These are phyloP conservation scores for Saccharomycopsis oosterbeekiorum DNA, from an alignment of 805 yeast species.

Conservation along the genomic window DNA sequence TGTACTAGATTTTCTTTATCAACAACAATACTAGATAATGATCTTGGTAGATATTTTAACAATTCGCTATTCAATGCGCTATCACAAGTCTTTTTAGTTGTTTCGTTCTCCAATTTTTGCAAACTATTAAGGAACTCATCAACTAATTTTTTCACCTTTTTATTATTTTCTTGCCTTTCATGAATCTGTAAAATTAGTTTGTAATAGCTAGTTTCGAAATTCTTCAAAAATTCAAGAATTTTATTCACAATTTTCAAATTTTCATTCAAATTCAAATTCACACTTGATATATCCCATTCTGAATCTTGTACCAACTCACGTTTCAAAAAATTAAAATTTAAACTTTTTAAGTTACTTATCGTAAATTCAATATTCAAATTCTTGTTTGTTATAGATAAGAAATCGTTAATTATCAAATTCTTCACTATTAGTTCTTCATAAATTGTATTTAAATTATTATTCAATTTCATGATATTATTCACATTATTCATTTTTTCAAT, in stretches of 20 bases:
- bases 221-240: conserved; percentile 8
- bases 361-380: conserved; percentile 15
- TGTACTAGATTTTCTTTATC: not conserved
- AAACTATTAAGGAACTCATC: conserved; percentile 5
- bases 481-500: conserved; percentile 8
- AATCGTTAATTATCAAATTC: conserved; percentile 17
- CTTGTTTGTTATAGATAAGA: conserved; percentile 14
- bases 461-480: conserved; percentile 6
- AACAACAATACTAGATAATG: conserved; percentile 3
- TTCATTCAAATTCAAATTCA: conserved; percentile 8
- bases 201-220: conserved; percentile 14
- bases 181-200: conserved; percentile 10
- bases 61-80: not conserved
- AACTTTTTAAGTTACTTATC: conserved; percentile 3
- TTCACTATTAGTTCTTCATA: conserved; percentile 16
- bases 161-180: conserved; percentile 2
- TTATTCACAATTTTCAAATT: conserved; percentile 2
- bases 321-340: conserved; percentile 16
- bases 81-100: not conserved
- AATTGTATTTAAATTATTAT: conserved; percentile 7
- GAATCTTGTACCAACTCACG: not conserved
- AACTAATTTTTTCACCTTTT: conserved; percentile 9
- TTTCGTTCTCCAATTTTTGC: conserved; percentile 10
- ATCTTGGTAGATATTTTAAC: conserved; percentile 7
- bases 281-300: not conserved